A percentile compares a stretch with the other conserved stretches of the same genome.
These are phyloP conservation scores for Saccharomycopsis capsularis DNA, from an alignment of 805 yeast species.

Conservation along the genomic window DNA sequence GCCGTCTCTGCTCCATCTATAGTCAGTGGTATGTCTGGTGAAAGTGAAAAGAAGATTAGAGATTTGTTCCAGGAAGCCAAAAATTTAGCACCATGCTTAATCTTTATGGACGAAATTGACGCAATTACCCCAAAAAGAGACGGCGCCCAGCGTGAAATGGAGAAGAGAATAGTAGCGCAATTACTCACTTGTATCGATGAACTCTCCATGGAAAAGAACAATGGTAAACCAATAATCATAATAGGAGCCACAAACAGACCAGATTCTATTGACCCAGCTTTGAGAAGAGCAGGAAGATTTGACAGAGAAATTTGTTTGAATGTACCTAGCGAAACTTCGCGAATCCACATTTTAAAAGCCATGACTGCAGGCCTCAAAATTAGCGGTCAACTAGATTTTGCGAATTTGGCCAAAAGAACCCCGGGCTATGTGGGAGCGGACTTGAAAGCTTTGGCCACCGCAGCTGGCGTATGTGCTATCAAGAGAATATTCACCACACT, in stretches of 20 bases:
- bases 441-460: conserved; percentile 84
- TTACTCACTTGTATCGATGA: conserved; percentile 93
- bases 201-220: conserved; percentile 77
- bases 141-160: conserved; percentile 98
- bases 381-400: conserved; percentile 63
- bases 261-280: conserved; percentile 87
- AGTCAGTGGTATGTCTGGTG: conserved; percentile 99
- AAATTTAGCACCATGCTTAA: conserved; percentile 79
- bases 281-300: conserved; percentile 94
- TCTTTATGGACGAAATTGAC: conserved; percentile 90
- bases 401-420: conserved; percentile 76
- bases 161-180: conserved; percentile 93
- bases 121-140: conserved; percentile 98
- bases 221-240: conserved; percentile 86
- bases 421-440: conserved; percentile 99
- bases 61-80: conserved; percentile 93
- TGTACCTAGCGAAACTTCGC: conserved; percentile 85
- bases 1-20: conserved; percentile 91
- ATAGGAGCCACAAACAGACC: conserved; percentile 98
- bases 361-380: conserved; percentile 64
- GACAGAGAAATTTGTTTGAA: conserved; percentile 90
- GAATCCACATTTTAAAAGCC: conserved; percentile 67
- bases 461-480: conserved; percentile 92
- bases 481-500: conserved; percentile 75
- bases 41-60: conserved; percentile 87